Base-by-base conservation (phyloP, 495 filamentous ascomycete species). In the Penicillium cosmopolitanum region DNA sequence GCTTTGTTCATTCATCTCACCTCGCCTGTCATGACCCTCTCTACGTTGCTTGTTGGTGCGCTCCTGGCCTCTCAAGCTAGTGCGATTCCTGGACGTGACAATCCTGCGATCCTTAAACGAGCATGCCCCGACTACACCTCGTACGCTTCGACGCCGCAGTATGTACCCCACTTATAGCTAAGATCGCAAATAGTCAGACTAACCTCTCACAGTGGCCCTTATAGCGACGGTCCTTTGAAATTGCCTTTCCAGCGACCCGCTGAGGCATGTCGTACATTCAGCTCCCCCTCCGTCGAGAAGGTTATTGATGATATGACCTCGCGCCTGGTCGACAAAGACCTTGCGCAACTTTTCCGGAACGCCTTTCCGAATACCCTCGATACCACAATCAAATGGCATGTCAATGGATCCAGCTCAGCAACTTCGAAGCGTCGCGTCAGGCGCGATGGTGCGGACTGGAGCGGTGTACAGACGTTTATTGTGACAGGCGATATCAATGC, bases 401-500 rank as follows among this genome's bases (percentile, higher is more conserved):
- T 77, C 4, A 82, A 89, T 61, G 83, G 77, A 1, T 60, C 69
- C 12, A 62, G 51, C 34, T 62, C 67, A 2, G 33, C 64, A 8
- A 76, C 75, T 5, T 60, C 69, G 11, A 66, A 66, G 35, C 67
- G 73, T 51, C 79, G 67, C 62, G 73, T 52, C 44, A 73, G 66
- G 68, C 78, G 70, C n/a, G 84, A 85, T 21, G 76, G 78, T 28
- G 81, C 82, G 3, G 79, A 84, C 58, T 96, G 93, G 93, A 81
- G 88, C 57, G 93, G 92, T 0, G 74, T 88, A 1, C 94, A 98
- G 71, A 92, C 87, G 36, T 99, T 99, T 73, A 89, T 99, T 60
- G 96, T 99, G 48, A 99, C 95, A 0, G 94, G 94, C n/a, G 95
- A 99, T 67, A 99, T 99, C 70, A 89, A 97, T 66, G 95, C 95